phyloP scores from a whole-genome alignment of 345 rosid species.

The Citrus cavaleriei region DNA sequence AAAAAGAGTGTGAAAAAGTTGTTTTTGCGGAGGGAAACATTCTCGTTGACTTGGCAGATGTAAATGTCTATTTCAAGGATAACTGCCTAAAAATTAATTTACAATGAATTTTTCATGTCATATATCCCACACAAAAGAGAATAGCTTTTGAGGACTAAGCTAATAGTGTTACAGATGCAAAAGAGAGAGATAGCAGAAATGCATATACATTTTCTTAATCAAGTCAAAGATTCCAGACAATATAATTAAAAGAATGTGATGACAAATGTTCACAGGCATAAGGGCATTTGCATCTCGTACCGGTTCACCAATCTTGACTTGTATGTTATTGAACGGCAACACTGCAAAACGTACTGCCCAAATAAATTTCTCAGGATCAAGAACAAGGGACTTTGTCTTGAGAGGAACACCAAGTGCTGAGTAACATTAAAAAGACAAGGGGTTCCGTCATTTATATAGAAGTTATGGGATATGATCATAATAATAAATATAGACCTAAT shows the following conservation, averaged over 20 bases:
- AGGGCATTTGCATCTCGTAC: slow-evolving; percentile 81
- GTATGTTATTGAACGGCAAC: slow-evolving; percentile 66
- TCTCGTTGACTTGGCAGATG: too few relatives aligned
- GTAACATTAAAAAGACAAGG: slow-evolving; percentile 8
- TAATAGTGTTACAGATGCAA: neutral
- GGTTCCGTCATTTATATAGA: slow-evolving; percentile 10
- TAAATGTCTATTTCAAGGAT: neutral
- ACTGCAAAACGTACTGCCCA: slow-evolving; percentile 87
- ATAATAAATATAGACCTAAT: neutral
- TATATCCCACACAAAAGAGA: too few relatives aligned
- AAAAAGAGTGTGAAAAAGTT: too few relatives aligned
- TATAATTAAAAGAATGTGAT: neutral
- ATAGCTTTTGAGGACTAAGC: neutral
- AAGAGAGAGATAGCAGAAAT: neutral
- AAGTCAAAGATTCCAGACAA: neutral
- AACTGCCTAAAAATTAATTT: neutral
- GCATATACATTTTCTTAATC: neutral
- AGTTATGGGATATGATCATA: neutral
- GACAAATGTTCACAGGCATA: slow-evolving; percentile 53
- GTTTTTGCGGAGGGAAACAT: too few relatives aligned
- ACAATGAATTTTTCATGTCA: neutral
- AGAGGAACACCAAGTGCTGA: slow-evolving; percentile 84
- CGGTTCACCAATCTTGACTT: slow-evolving; percentile 73
- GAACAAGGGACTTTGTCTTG: slow-evolving; percentile 80
- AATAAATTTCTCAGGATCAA: slow-evolving; percentile 70